Evolutionary conservation across 768 basidiomycete genomes (phyloP).

Genomic region (Podaxis sp.): DNA sequence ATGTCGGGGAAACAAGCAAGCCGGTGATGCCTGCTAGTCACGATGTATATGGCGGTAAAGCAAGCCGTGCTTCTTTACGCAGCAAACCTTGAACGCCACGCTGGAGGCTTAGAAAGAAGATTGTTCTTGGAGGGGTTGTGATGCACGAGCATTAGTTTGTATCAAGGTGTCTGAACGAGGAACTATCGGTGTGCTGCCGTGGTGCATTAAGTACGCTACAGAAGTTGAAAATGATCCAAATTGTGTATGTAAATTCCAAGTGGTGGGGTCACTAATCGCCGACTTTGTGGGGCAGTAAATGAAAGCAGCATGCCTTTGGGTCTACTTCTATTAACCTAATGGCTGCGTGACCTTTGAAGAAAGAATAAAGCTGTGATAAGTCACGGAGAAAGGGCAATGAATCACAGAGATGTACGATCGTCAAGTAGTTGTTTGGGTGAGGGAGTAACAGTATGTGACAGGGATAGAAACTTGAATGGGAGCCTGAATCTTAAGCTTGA

Average conservation of each 20-base stretch:
- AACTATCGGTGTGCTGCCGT: neutral
- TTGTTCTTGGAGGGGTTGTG: neutral
- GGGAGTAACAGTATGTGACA: conserved; percentile 1
- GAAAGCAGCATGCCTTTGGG: neutral
- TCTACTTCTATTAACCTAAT: neutral
- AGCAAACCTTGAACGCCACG: conserved; percentile 8
- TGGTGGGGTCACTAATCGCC: neutral
- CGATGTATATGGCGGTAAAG: neutral
- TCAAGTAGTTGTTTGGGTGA: neutral
- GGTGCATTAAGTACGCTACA: neutral
- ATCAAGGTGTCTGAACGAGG: neutral
- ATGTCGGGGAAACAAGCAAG: conserved; percentile 6
- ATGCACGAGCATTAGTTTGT: neutral
- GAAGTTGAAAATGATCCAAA: neutral
- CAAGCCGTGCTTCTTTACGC: neutral
- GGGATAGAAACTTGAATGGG: conserved; percentile 2
- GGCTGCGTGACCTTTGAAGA: too few relatives aligned
- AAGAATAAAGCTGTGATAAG: neutral
- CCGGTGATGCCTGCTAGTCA: neutral
- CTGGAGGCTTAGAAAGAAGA: conserved; percentile 1
- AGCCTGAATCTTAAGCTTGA: conserved; percentile 12
- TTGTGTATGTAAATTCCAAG: neutral
- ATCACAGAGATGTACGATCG: neutral
- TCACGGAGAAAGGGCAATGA: neutral
- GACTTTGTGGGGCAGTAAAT: neutral